These are phyloP conservation scores for Gamsiella multidivaricata DNA, from an alignment of 192 early-diverging fungal species.

Conservation along the genomic window DNA sequence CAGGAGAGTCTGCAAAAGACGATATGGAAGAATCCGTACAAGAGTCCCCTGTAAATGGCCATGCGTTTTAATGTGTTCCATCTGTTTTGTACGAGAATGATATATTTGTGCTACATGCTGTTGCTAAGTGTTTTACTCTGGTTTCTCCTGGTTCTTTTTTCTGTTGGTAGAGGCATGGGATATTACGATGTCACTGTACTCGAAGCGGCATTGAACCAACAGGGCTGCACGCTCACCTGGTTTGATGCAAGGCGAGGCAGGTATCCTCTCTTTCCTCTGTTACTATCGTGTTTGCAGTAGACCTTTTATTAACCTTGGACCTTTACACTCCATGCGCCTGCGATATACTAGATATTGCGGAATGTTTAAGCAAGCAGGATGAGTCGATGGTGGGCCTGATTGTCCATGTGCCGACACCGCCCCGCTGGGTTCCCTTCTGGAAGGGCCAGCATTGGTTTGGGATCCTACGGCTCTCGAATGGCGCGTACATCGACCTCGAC, in stretches of 20 bases:
- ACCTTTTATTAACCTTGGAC: neutral
- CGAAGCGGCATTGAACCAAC: conserved; percentile 43
- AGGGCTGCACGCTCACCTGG: conserved; percentile 38
- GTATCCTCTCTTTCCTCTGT: too few relatives aligned
- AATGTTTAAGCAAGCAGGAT: conserved; percentile 43
- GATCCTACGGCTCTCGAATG: conserved; percentile 38
- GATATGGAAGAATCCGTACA: conserved; percentile 53
- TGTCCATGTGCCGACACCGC: conserved; percentile 35
- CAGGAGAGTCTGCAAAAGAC: conserved; percentile 39
- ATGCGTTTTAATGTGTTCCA: too few relatives aligned
- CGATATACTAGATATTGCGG: conserved; percentile 34
- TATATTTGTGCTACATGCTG: too few relatives aligned
- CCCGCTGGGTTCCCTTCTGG: conserved; percentile 49
- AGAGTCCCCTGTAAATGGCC: conserved; percentile 35
- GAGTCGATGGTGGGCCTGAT: conserved; percentile 46
- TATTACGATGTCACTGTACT: conserved; percentile 52
- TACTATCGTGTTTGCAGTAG: too few relatives aligned
- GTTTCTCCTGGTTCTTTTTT: neutral
- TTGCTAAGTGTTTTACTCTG: too few relatives aligned
- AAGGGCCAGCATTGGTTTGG: conserved; percentile 53
- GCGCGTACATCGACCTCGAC: conserved; percentile 40
- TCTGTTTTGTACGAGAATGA: too few relatives aligned
- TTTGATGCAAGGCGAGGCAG: conserved; percentile 45
- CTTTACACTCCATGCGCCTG: neutral
- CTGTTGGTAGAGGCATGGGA: conserved; percentile 30